Percentiles rank a stretch among this genome's conserved stretches.
These are phyloP conservation scores for Coemansia sp. DNA, from an alignment of 192 early-diverging fungal species.

Conservation along the genomic window DNA sequence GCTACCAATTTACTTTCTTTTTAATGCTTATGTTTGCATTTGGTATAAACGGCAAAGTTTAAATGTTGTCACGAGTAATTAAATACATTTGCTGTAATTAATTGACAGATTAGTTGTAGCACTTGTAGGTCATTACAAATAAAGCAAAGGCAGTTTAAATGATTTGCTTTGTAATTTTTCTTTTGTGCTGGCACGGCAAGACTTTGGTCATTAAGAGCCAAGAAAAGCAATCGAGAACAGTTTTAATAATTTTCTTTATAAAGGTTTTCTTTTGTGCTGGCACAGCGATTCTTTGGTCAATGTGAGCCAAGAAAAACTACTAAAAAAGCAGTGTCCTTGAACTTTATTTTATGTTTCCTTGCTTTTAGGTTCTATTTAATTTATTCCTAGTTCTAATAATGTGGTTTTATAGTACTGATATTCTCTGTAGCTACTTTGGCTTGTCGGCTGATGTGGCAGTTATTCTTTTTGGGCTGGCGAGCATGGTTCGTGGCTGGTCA, in stretches of 20 bases:
- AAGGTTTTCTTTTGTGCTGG: neutral
- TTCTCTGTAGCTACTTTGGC: neutral
- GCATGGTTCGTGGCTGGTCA: neutral
- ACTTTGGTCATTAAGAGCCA: neutral
- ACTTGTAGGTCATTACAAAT: neutral
- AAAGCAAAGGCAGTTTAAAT: neutral
- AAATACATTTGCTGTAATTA: too few species aligned
- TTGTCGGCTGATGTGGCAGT: neutral
- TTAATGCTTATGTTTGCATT: too few species aligned
- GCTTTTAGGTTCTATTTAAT: neutral
- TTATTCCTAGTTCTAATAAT: neutral
- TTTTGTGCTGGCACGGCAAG: neutral
- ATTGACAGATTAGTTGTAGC: neutral
- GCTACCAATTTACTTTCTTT: too few species aligned
- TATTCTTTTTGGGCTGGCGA: neutral
- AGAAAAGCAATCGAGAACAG: neutral
- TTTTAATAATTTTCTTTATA: neutral
- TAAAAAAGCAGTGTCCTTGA: neutral
- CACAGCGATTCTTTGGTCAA: neutral
- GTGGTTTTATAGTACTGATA: neutral
- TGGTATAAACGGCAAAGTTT: too few species aligned
- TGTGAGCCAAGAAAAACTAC: neutral
- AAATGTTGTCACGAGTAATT: too few species aligned
- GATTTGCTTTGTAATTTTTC: neutral
- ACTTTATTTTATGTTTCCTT: neutral